Evolutionary conservation across 2,329 filamentous ascomycete species (phyloP), one percentile per base, ranked within the genome.

Genomic region (Huntiella savannae): DNA sequence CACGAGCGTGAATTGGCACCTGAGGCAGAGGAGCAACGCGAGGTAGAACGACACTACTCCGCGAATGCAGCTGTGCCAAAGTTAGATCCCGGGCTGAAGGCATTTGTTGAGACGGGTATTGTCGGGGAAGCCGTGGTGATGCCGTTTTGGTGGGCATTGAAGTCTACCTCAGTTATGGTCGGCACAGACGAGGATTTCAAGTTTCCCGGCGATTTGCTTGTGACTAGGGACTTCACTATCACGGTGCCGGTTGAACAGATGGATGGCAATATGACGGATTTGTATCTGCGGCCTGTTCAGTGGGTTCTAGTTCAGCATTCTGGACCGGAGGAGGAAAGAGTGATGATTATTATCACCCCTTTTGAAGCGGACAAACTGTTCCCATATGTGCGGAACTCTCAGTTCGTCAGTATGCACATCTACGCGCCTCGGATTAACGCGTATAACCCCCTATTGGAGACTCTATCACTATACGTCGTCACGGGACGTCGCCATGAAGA

Each of bases 1-100:
- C 76, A 83, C 51, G 79, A 84, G 54, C 65, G 78, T 0, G 79
- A 83, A 51, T 60, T 84, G 0, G 64, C 73, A 0, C 75, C 74
- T 0, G 78, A 85, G 50, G 66, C 72, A 1, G 73, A 83, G 52
- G 59, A 69, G 19, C 73, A 83, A 53, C 60, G 66, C 1, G 60
- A 80, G 42, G 52, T 73, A 1, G 62, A 80, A 51, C 62, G 61
- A 1, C 70, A 74, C 0, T 53, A 56, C 0, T 48, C 57, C 0
- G 61, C 62, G 1, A 34, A 53, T 0, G 63, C 75, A 0, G 54
- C 51, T 0, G 1, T 5, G 0, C 71, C 79, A 40, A 2, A 8
- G 10, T 28, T 43, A 15, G 19, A 34, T 44, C 10, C 47, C 0
- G 59, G 68, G 33, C 45, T 82, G 0, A 4, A 15, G 0, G 4